Base-by-base conservation (phyloP, 2,329 filamentous ascomycete species). In the Aulographum hederae region DNA sequence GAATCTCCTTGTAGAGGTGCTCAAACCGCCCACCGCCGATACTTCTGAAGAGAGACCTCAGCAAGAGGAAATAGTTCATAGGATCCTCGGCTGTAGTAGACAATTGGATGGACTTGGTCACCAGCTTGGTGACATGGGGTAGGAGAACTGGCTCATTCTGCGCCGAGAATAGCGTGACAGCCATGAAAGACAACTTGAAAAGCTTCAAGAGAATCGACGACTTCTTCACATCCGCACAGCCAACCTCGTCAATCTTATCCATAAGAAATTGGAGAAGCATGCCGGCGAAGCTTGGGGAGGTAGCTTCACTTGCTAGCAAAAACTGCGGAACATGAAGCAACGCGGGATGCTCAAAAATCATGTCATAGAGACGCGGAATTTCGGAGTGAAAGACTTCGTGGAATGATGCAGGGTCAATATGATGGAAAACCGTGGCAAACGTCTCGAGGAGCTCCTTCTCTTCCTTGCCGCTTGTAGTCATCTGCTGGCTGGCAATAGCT, bases 111-210 rank as follows among this genome's bases (percentile, higher is more conserved):
- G 86, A 95, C 53, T 92, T 85, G 10, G 86, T 94, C 38, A 98
- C 82, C 40, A 99, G 92, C 49, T 91, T 91, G 33, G 91, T 85
- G 31, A 98, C 86, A 51, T 98, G 89, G 0, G 91, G 91, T 32
- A 95, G 63, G 11, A 99, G 63, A 2, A 99, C 84, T 48, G 89
- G 79, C 54, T 99, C 89, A 44, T 99, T 99, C 47, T 94, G 85
- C 6, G 70, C 67, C 0, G 84, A 84, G 52, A 98, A 99, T 1
- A 99, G 63, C 0, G 89, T 98, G 25, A 99, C 89, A 0, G 91
- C 91, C 89, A 99, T 98, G 53, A 98, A 98, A 1, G 86, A 92
- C 31, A 99, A 58, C 56, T 99, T 99, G 60, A 95, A 99, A 32
- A 99, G 71, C 34, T 91, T 71, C 31, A 99, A 60, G 20, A 99